Percentiles rank a stretch among this genome's conserved stretches.
phyloP scores from a whole-genome alignment of 495 filamentous ascomycete species.

The Trichoderma orchidacearum region DNA sequence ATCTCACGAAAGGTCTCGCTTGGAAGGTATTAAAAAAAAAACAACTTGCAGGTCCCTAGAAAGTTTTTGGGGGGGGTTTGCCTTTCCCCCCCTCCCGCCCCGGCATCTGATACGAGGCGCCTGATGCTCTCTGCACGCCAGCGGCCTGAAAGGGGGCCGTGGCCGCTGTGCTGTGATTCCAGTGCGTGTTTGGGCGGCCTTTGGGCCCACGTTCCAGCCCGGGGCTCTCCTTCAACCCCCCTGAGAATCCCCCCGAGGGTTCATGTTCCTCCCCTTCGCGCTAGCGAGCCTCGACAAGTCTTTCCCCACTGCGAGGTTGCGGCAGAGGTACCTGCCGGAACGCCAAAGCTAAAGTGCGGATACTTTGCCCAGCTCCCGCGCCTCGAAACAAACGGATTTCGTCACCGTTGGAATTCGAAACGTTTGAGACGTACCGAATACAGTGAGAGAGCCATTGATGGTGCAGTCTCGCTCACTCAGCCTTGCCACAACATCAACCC shows the following conservation, averaged over 20 bases:
- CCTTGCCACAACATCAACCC: background rate
- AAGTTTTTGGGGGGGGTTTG: background rate
- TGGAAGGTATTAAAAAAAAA: too few relatives aligned
- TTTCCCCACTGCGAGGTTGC: background rate
- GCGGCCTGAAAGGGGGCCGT: background rate
- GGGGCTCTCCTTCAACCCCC: too few relatives aligned
- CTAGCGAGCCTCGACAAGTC: too few relatives aligned
- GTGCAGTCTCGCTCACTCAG: background rate
- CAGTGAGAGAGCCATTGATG: background rate
- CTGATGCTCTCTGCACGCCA: background rate
- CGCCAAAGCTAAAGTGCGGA: background rate
- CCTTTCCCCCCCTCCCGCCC: background rate
- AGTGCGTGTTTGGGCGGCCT: background rate
- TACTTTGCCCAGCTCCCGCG: too few relatives aligned
- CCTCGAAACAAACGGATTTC: background rate
- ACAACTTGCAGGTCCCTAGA: too few relatives aligned
- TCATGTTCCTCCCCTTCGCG: background rate
- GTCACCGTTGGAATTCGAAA: background rate
- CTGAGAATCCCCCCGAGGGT: background rate
- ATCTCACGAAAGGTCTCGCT: too few relatives aligned
- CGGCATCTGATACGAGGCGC: background rate
- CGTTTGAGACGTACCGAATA: background rate
- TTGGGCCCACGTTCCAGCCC: background rate
- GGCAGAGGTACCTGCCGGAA: background rate
- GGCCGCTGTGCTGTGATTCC: background rate